These are phyloP conservation scores for Cordyceps tenuipes DNA, from an alignment of 2,329 filamentous ascomycete genomes.

Conservation along the genomic window DNA sequence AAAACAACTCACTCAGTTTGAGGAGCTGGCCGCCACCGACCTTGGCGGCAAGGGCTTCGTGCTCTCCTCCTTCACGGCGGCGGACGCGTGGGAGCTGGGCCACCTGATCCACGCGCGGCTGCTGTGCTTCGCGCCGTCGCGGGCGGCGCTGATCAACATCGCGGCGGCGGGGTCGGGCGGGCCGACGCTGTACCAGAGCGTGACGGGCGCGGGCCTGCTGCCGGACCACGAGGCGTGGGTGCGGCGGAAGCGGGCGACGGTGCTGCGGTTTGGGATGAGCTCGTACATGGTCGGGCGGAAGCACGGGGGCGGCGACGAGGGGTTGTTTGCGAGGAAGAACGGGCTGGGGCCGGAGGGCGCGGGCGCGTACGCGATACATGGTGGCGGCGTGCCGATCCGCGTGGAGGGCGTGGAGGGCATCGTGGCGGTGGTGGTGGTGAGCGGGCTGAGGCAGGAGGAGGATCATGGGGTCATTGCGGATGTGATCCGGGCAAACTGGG, in stretches of 20 bases:
- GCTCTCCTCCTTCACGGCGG: conserved; percentile 48
- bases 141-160: conserved; percentile 52
- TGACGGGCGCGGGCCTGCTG: conserved; percentile 55
- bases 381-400: conserved; percentile 64
- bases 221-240: conserved; percentile 70
- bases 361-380: conserved; percentile 65
- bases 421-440: conserved; percentile 67
- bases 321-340: conserved; percentile 55
- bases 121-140: conserved; percentile 30
- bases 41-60: conserved; percentile 35
- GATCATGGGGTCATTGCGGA: conserved; percentile 72
- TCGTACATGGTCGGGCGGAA: conserved; percentile 67
- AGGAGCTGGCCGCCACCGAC: conserved; percentile 23
- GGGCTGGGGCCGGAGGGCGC: conserved; percentile 48
- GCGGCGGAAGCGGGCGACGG: conserved; percentile 60
- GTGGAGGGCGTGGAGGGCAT: conserved; percentile 68
- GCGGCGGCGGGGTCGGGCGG: conserved; percentile 40
- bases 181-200: conserved; percentile 62
- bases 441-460: conserved; percentile 66
- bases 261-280: conserved; percentile 60
- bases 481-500: conserved; percentile 47
- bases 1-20: conserved; percentile 19
- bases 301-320: conserved; percentile 51
- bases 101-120: conserved; percentile 57
- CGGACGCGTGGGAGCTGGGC: conserved; percentile 58